A percentile compares a stretch with the other conserved stretches of the same genome.
These are phyloP conservation scores for Neospora caninum DNA, from an alignment of 169 alveolate species.

Conservation along the genomic window DNA sequence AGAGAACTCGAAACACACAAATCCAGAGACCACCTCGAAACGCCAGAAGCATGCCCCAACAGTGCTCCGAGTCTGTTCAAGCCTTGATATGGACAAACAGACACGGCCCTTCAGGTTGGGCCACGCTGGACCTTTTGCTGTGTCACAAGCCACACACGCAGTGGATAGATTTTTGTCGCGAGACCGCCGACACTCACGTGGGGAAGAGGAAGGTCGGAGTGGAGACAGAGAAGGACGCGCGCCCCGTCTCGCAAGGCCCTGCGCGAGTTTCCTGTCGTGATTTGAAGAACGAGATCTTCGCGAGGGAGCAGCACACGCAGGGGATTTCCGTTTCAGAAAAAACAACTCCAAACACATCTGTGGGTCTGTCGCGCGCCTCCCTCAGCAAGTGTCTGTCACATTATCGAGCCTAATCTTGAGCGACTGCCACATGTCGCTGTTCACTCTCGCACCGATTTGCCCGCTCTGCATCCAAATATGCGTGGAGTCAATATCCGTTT, in stretches of 20 bases:
- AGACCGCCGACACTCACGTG: background rate
- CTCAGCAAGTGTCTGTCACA: background rate
- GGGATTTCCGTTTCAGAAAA: background rate
- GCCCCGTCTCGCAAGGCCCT: background rate
- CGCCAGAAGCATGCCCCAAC: background rate
- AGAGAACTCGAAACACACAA: background rate
- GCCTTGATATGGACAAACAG: background rate
- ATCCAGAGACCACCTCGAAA: background rate
- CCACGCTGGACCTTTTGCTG: background rate
- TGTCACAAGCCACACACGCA: too few relatives aligned
- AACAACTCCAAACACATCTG: background rate
- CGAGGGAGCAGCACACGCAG: background rate
- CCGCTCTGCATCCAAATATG: too few relatives aligned
- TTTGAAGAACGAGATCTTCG: background rate
- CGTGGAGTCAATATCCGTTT: too few relatives aligned
- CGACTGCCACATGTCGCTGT: background rate
- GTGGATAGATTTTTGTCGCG: too few relatives aligned
- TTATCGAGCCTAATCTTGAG: background rate
- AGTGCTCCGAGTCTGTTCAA: background rate
- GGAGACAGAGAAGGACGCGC: background rate
- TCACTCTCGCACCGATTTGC: background rate
- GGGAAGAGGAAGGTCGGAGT: constrained; percentile 9
- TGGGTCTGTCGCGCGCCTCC: background rate
- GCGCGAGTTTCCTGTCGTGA: constrained; percentile 13
- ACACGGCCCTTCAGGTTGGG: background rate